Evolutionary conservation across 2,329 filamentous ascomycete genomes (phyloP).

Genomic region (Colletotrichum destructivum): DNA sequence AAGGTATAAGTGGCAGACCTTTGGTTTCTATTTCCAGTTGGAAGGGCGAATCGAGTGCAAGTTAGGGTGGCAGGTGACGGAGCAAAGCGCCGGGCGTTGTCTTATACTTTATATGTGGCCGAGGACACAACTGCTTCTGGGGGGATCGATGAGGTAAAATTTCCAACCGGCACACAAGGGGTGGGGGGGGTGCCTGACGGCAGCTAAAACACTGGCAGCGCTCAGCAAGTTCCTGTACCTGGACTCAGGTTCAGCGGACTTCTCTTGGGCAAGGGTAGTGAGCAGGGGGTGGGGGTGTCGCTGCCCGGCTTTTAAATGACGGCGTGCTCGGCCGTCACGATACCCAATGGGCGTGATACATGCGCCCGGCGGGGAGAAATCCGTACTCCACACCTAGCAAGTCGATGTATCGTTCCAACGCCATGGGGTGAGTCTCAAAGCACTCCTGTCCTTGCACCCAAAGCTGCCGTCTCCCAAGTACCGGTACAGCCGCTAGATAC

Average conservation of each 20-base stretch:
- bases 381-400: constrained; percentile 31
- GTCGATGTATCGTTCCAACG: constrained; percentile 21
- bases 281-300: constrained; percentile 36
- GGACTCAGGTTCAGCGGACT: constrained; percentile 32
- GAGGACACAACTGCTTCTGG: constrained; percentile 20
- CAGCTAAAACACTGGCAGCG: constrained; percentile 40
- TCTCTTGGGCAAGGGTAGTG: constrained; percentile 34
- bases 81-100: constrained; percentile 32
- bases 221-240: constrained; percentile 40
- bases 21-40: constrained; percentile 18
- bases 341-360: constrained; percentile 30
- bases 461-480: constrained; percentile 12
- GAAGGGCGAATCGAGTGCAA: background rate
- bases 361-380: constrained; percentile 37
- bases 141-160: constrained; percentile 42
- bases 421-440: constrained; percentile 27
- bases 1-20: background rate
- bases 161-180: constrained; percentile 21
- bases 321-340: constrained; percentile 5
- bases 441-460: constrained; percentile 18
- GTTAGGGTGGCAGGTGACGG: background rate
- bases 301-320: constrained; percentile 32
- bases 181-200: constrained; percentile 40
- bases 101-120: constrained; percentile 41
- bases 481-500: constrained; percentile 18